These are phyloP conservation scores for Calonectria henricotiae DNA, from an alignment of 2,329 filamentous ascomycete species.

Conservation along the genomic window DNA sequence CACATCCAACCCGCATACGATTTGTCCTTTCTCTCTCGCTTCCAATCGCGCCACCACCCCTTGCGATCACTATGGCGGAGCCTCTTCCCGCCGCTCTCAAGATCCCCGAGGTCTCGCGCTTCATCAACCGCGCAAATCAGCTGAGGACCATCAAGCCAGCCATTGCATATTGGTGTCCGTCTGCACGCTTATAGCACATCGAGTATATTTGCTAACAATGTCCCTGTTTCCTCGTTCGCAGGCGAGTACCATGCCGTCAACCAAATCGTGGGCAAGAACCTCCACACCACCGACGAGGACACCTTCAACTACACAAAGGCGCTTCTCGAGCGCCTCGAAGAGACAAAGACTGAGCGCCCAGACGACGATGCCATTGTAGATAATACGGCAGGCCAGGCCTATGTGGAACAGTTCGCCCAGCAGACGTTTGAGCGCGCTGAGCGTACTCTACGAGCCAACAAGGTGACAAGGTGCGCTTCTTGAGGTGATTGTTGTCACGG, in stretches of 20 bases:
- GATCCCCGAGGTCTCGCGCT: slow-evolving; percentile 86
- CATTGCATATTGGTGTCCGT: slow-evolving; percentile 94
- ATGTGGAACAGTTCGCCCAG: slow-evolving; percentile 93
- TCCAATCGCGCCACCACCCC: neutral
- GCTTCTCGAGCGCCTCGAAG: slow-evolving; percentile 92
- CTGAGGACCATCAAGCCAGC: slow-evolving; percentile 89
- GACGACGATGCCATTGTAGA: slow-evolving; percentile 89
- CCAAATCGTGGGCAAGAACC: slow-evolving; percentile 85
- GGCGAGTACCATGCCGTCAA: slow-evolving; percentile 91
- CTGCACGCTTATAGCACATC: neutral
- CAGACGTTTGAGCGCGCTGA: slow-evolving; percentile 91
- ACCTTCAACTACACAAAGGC: slow-evolving; percentile 85
- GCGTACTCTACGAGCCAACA: slow-evolving; percentile 85
- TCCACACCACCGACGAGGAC: slow-evolving; percentile 86
- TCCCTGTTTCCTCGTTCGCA: neutral
- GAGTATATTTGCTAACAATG: neutral
- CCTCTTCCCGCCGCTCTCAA: slow-evolving; percentile 71
- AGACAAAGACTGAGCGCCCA: slow-evolving; percentile 73
- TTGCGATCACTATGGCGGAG: slow-evolving; percentile 74
- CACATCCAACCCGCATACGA: neutral
- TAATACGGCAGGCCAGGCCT: slow-evolving; percentile 89
- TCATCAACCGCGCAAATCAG: slow-evolving; percentile 87
- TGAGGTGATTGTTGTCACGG: no score
- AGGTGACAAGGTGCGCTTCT: slow-evolving; percentile 79
- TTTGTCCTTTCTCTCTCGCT: neutral